Evolutionary conservation across 345 rosid species (phyloP), one percentile per base, ranked within the genome.

Genomic region (Bruguiera sexangula): DNA sequence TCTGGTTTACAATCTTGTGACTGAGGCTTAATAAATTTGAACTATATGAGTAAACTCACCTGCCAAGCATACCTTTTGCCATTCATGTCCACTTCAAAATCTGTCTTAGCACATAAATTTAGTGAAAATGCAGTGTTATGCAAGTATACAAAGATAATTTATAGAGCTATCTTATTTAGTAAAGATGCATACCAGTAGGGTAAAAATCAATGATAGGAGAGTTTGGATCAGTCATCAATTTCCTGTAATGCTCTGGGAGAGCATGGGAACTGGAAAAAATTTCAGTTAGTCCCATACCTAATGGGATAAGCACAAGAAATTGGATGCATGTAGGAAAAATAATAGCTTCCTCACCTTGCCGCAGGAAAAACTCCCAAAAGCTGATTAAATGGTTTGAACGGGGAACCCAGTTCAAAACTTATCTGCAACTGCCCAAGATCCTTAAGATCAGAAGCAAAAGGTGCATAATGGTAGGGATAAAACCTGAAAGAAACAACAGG

Each of bases 391-490:
- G 98, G 99, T 73, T 86, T 92, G 78, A 95, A 92, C 32, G 96
- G 97, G 51, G 85, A 53, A 27, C 98, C 98, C 48, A 88, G 60
- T 71, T 93, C 90, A 81, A 86, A 93, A 32, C 62, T 79, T 39
- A 90, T 88, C 61, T 92, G 64, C 82, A 95, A 75, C 79, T 84
- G 73, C 67, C 73, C 91, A 62, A 95, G 96, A 73, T 73, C 81
- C 82, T 81, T 95, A 61, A 95, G 85, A 86, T 95, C 99, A 73
- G 98, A 92, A 65, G 99, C 99, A 83, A 95, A 95, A 68, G 99
- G 99, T 13, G 99, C 99, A 81, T 92, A 92, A 71, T 95, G 96
- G 72, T 91, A 95, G 6, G 98, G 99, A 82, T 90, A 95, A 82
- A 88, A 95, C 96, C 96, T 87, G 84, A 71, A 82, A 83, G 19